Conservation (phyloP, 495 filamentous ascomycete genomes). For the Wilcoxina mikolae region DNA sequence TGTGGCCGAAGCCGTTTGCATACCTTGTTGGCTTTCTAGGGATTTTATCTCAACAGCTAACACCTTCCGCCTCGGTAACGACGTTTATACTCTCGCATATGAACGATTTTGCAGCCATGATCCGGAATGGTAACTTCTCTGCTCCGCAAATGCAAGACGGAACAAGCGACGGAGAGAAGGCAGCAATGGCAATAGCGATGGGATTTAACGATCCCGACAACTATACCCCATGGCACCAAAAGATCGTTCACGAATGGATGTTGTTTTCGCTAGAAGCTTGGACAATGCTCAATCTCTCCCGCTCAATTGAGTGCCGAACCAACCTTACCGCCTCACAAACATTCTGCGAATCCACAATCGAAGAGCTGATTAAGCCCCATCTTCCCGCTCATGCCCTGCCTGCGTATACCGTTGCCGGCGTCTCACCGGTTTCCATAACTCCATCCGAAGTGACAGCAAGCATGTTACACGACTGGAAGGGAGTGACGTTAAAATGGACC, state of each 20-base stretch:
- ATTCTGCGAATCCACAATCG: neutral
- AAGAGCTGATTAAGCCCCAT: neutral
- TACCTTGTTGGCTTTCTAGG: neutral
- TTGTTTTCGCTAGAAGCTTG: constrained; percentile 8
- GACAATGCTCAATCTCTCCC: constrained; percentile 7
- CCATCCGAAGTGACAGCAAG: constrained; percentile 6
- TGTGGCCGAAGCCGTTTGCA: neutral
- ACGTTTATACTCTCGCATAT: neutral
- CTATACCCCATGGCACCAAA: neutral
- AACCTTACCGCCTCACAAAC: neutral
- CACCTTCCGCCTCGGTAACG: neutral
- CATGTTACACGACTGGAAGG: constrained; percentile 4
- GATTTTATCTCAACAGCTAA: neutral
- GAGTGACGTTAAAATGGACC: constrained; percentile 6
- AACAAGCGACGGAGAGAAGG: neutral
- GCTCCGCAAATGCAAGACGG: neutral
- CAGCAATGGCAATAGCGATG: neutral
- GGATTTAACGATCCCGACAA: neutral
- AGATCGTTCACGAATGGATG: constrained; percentile 1
- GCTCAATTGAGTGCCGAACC: neutral
- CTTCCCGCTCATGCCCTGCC: neutral
- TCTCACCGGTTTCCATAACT: neutral
- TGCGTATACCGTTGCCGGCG: neutral
- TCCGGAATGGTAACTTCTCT: neutral
- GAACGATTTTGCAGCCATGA: neutral